Percentiles rank a stretch among this genome's conserved stretches.
These are phyloP conservation scores for Tylopilus balloui DNA, from an alignment of 768 basidiomycete species.

Conservation along the genomic window DNA sequence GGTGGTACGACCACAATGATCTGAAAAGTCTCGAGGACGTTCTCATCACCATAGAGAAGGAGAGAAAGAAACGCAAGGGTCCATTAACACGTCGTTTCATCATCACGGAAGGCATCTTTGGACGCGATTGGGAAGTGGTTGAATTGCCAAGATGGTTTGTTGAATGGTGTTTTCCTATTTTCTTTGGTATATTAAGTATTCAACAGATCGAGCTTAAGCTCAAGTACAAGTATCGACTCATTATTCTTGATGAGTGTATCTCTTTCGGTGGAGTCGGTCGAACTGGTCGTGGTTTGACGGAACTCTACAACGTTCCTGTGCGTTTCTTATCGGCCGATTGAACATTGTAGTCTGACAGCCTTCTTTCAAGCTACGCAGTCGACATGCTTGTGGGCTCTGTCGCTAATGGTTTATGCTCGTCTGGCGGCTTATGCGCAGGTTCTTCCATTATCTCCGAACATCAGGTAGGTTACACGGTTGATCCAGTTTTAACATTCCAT, in stretches of 20 bases:
- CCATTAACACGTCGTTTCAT: slow-evolving; percentile 91
- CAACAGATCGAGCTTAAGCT: slow-evolving; percentile 85
- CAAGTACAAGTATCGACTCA: slow-evolving; percentile 93
- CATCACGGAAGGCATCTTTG: slow-evolving; percentile 95
- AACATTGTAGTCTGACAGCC: neutral
- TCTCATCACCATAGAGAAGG: slow-evolving; percentile 78
- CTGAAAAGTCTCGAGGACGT: slow-evolving; percentile 87
- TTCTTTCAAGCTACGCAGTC: slow-evolving; percentile 70
- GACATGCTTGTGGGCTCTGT: slow-evolving; percentile 95
- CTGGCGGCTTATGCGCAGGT: slow-evolving; percentile 95
- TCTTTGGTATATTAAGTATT: neutral
- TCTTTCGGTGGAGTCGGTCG: slow-evolving; percentile 92
- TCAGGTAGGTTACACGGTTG: slow-evolving; percentile 48
- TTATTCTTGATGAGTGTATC: slow-evolving; percentile 89
- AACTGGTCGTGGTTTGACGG: slow-evolving; percentile 92
- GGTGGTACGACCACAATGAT: slow-evolving; percentile 97
- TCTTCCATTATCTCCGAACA: slow-evolving; percentile 78
- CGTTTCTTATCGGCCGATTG: slow-evolving; percentile 21
- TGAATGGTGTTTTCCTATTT: neutral
- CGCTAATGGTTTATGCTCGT: slow-evolving; percentile 75
- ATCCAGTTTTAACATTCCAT: neutral
- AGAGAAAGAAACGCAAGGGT: slow-evolving; percentile 74
- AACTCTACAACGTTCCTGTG: slow-evolving; percentile 90
- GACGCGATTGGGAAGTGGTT: slow-evolving; percentile 87
- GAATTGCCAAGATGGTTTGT: slow-evolving; percentile 85